Conservation (phyloP, 2,329 filamentous ascomycete species). For the Diaporthe citri region DNA sequence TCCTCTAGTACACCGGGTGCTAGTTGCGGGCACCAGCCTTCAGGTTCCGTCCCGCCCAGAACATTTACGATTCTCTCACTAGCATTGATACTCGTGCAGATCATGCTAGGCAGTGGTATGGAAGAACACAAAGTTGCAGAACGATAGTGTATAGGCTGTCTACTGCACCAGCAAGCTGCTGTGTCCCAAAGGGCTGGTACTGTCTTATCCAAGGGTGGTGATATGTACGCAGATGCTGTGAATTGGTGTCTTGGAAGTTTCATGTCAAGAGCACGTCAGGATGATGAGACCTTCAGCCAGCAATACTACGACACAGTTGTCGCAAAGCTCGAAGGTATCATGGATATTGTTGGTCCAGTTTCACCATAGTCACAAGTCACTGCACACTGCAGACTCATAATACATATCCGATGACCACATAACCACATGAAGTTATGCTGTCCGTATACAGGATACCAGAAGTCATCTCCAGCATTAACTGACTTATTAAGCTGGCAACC, state of each 20-base stretch:
- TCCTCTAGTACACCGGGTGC: background rate
- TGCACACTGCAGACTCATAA: too few species aligned
- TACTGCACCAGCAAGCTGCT: background rate
- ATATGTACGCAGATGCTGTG: background rate
- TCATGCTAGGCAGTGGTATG: background rate
- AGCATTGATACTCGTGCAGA: background rate
- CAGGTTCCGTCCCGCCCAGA: background rate
- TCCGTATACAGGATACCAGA: too few species aligned
- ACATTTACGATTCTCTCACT: background rate
- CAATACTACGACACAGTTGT: background rate
- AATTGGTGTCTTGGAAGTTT: background rate
- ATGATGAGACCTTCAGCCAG: background rate
- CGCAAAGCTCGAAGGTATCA: background rate
- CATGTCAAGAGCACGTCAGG: background rate
- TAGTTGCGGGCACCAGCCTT: background rate
- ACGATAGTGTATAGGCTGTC: background rate
- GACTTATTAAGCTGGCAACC: too few species aligned
- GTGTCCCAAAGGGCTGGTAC: background rate
- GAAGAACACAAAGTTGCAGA: background rate
- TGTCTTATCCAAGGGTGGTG: background rate
- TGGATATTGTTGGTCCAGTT: background rate
- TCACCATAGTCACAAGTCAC: too few species aligned
- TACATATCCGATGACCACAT: too few species aligned
- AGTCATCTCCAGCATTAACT: too few species aligned
- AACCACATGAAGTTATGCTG: too few species aligned